Conservation (phyloP, 1,284 basidiomycete genomes). For the Coniferiporia sulphurascens region DNA sequence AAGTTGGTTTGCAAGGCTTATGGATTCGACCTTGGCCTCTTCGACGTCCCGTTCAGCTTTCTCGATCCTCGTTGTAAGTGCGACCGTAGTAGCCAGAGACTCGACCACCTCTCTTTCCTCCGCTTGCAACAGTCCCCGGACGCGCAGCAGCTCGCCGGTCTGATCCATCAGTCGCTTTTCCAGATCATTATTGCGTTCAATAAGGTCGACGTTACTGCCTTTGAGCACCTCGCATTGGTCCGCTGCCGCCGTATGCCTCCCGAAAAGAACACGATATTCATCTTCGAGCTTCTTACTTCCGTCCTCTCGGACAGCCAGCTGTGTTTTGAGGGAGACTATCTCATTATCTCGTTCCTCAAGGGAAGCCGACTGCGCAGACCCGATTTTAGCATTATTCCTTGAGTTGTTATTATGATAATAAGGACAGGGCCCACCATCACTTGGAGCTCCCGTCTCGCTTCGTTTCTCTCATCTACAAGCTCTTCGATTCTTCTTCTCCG, state of each 20-base stretch:
- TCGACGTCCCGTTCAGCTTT: not conserved
- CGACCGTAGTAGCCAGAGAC: not conserved
- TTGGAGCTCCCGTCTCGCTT: not conserved
- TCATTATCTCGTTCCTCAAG: not conserved
- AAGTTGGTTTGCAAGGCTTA: not conserved
- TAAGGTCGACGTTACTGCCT: not conserved
- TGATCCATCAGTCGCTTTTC: not conserved
- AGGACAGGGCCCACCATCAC: not conserved
- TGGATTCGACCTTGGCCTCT: not conserved
- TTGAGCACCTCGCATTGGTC: not conserved
- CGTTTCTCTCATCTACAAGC: constrained; percentile 2
- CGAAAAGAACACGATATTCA: not conserved
- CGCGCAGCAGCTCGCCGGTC: not conserved
- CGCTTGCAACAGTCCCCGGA: not conserved
- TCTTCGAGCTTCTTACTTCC: constrained; percentile 3
- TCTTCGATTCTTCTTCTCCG: not conserved
- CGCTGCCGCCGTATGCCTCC: not conserved
- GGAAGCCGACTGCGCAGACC: not conserved
- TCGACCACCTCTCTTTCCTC: not conserved
- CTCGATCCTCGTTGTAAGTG: not conserved
- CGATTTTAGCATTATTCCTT: not conserved
- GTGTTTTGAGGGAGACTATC: not conserved
- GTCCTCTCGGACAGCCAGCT: not conserved
- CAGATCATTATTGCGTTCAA: not conserved
- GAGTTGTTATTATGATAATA: not conserved